Conservation (phyloP, 108 stramenopile genomes). For the Hondaea fermentalgiana region DNA sequence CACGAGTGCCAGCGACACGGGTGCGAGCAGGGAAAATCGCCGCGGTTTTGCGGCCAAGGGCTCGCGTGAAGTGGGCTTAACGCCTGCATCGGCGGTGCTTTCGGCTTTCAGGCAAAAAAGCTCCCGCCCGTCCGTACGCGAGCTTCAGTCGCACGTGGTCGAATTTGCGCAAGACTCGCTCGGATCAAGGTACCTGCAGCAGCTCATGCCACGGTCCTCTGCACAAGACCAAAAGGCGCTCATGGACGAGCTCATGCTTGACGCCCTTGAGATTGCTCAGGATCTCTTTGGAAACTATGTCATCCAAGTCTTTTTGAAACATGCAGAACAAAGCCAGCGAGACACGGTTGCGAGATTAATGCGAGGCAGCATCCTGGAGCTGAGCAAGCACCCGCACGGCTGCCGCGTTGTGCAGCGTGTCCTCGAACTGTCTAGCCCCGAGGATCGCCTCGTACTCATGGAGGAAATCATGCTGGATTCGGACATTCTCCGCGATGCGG, state of each 20-base stretch:
- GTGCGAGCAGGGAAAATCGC: no score
- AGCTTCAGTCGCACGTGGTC: neutral
- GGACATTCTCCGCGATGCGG: neutral
- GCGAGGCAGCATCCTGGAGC: neutral
- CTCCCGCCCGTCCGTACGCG: neutral
- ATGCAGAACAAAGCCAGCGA: neutral
- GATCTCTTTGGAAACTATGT: constrained; percentile 18
- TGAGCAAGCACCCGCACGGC: neutral
- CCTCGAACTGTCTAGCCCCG: neutral
- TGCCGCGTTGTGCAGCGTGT: neutral
- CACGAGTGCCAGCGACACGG: neutral
- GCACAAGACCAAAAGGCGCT: neutral
- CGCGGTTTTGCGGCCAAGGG: no score
- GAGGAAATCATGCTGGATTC: neutral
- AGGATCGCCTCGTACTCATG: neutral
- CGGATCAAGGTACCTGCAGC: neutral
- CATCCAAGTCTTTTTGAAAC: neutral
- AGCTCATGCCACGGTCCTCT: neutral
- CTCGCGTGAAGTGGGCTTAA: no score
- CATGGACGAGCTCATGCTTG: neutral
- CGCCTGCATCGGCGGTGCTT: neutral
- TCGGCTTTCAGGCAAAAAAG: neutral
- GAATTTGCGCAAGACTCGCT: neutral
- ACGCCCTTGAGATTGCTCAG: neutral
- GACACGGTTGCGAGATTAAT: neutral